Base-by-base conservation (phyloP, 1,284 basidiomycete species). In the Malassezia restricta region DNA sequence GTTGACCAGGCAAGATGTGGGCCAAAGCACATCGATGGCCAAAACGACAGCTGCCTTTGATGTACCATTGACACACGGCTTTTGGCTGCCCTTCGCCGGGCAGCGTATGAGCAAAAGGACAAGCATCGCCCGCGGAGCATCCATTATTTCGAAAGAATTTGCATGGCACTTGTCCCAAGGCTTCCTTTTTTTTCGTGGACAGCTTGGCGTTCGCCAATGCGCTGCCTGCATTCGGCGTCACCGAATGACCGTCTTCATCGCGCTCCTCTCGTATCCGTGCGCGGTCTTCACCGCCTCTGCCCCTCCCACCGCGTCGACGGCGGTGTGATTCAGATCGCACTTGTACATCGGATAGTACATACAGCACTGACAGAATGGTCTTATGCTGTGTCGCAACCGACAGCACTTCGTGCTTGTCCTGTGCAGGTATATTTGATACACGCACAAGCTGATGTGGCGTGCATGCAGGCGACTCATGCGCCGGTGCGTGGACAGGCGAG, bases 121-220 rank as follows among this genome's bases (percentile, higher is more conserved):
- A 96, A 24, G 86, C 85, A n/a, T 85, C 79, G 40, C 91, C 91
- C 24, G 91, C 91, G 9, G 90, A 92, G 76, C 91, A 73, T 45
- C 73, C 68, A 48, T 69, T 64, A 58, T 62, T 65, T 74, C 85
- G 88, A 82, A 85, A 95, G 80, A 98, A 96, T 76, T 94, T 89
- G 79, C 92, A 98, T 3, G 91, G 91, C 27, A 98, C 92, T 78
- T 95, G 91, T 9, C 86, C 87, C 49, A 96, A 80, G 71, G 90
- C 87, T 74, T 90, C 69, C 54, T 70, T 71, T 56, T 73, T 71
- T 57, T 71, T 71, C n/a, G 57, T 58, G 46, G 60, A 64, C 15
- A 73, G 62, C 57, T 73, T 71, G 41, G 67, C 63, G 40, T 63
- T 71, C 35, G 65, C 64, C 0, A 71, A 56, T 12, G 66, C 65